These are phyloP conservation scores for Cordyceps javanica DNA, from an alignment of 2,329 filamentous ascomycete species.

Conservation along the genomic window DNA sequence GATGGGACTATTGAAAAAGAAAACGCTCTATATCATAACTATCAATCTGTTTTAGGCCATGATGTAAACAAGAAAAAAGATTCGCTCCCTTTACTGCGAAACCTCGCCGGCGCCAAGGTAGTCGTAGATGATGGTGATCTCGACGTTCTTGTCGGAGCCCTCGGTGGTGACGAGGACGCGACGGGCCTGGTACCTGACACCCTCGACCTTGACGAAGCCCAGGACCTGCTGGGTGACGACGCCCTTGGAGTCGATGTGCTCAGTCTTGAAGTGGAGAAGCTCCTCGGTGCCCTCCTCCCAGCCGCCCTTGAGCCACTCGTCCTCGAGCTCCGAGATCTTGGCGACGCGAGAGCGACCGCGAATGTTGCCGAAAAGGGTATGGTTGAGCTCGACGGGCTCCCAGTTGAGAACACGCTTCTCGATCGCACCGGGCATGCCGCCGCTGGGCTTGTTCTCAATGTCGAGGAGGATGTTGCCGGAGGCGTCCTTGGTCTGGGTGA, in stretches of 20 bases:
- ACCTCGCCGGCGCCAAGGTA: slow-evolving; percentile 11
- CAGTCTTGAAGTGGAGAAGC: slow-evolving; percentile 15
- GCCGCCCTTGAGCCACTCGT: slow-evolving; percentile 16
- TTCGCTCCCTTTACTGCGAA: background rate
- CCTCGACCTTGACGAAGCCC: slow-evolving; percentile 7
- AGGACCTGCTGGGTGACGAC: slow-evolving; percentile 12
- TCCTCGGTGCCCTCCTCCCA: slow-evolving; percentile 17
- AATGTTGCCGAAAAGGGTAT: slow-evolving; percentile 18
- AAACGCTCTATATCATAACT: slow-evolving; percentile 5
- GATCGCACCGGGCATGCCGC: slow-evolving; percentile 12
- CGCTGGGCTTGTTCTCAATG: slow-evolving; percentile 16
- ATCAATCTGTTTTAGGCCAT: background rate
- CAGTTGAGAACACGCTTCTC: slow-evolving; percentile 17
- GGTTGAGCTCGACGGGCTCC: slow-evolving; percentile 16
- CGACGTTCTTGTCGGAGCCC: slow-evolving; percentile 9
- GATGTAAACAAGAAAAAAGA: background rate
- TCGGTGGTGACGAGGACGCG: slow-evolving; percentile 12
- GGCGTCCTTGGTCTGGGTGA: slow-evolving; percentile 14
- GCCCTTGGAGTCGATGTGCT: slow-evolving; percentile 14
- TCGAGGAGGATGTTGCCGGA: slow-evolving; percentile 14
- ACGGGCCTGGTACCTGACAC: slow-evolving; percentile 12
- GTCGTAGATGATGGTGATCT: slow-evolving; percentile 11
- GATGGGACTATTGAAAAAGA: background rate
- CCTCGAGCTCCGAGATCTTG: slow-evolving; percentile 12
- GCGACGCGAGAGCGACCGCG: slow-evolving; percentile 15